Percentiles rank a stretch among this genome's conserved stretches.
phyloP scores from a whole-genome alignment of 768 basidiomycete species.

The Pleurotus cornucopiae region DNA sequence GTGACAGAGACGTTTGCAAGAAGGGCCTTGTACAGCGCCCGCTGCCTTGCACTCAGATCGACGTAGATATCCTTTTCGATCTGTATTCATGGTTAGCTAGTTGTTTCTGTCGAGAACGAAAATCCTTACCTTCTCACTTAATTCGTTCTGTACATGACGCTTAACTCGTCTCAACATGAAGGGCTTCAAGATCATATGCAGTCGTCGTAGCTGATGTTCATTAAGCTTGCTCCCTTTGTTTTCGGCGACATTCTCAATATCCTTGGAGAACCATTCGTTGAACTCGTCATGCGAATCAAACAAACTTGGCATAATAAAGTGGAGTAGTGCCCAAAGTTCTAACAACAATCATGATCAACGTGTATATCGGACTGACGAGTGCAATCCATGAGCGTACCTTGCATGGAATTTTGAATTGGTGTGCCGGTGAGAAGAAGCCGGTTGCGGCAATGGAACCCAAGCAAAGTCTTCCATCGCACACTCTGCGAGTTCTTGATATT shows the following conservation, averaged over 20 bases:
- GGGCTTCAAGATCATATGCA: constrained; percentile 99
- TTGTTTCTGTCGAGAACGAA: not conserved
- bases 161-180: constrained; percentile 99
- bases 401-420: constrained; percentile 99
- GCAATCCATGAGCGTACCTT: constrained; percentile 48
- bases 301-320: constrained; percentile 99
- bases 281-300: constrained; percentile 99
- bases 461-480: constrained; percentile 94
- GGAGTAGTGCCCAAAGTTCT: constrained; percentile 98
- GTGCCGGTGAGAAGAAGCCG: constrained; percentile 93
- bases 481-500: constrained; percentile 98
- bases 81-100: constrained; percentile 32
- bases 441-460: constrained; percentile 95
- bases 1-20: constrained; percentile 92
- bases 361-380: no score
- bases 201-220: constrained; percentile 88
- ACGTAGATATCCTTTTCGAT: constrained; percentile 96
- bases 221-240: constrained; percentile 90
- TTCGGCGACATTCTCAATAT: constrained; percentile 92
- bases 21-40: constrained; percentile 83
- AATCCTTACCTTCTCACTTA: constrained; percentile 86
- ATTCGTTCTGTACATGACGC: constrained; percentile 98
- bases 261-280: constrained; percentile 99
- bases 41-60: constrained; percentile 90
- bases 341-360: not conserved